Evolutionary conservation across 768 basidiomycete species (phyloP), one percentile per base, ranked within the genome.

Genomic region (Mycena floridula): DNA sequence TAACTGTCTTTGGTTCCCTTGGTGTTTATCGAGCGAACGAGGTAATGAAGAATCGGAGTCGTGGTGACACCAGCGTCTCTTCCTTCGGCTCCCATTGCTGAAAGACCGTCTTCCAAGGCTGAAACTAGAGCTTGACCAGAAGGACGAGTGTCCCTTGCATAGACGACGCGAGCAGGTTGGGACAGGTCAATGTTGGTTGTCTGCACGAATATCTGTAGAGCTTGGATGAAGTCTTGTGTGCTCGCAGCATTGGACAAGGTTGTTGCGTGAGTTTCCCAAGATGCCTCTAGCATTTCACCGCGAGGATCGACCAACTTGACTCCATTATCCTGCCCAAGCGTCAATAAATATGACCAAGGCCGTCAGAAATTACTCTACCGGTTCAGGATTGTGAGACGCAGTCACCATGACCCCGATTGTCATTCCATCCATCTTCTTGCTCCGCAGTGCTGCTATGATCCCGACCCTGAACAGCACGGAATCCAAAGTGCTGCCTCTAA

Each of bases 381-480:
- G 76, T 60, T 94, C 94, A n/a, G 96, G 95, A 61, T 99, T 99
- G 65, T 99, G 96, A n/a, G 92, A 95, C 2, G 96, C 96, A 27
- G 96, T 99, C 59, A 99, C 85, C 96, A 99, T 98, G 18, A 98
- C 89, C 13, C 96, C 96, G 54, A 99, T 87, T 21, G 83, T 85
- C 59, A 83, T 86, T 22, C 96, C 92, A 58, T 85, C 84, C n/a
- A 93, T 73, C 50, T 80, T 83, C 70, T 86, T 96, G 67, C 93
- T 97, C 46, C 96, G 71, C 40, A 99, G 72, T 5, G 77, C 89
- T 37, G 96, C 96, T 15, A 99, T 69, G 30, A 98, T 66, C 9
- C 91, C 96, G 12, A 95, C 85, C 53, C 93, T 79, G 69, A 96
- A 97, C 51, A 99, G 73, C n/a, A 95, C 92, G 8, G 86, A 86